These are phyloP conservation scores for Yarrowia sp. DNA, from an alignment of 805 yeast species.

Conservation along the genomic window DNA sequence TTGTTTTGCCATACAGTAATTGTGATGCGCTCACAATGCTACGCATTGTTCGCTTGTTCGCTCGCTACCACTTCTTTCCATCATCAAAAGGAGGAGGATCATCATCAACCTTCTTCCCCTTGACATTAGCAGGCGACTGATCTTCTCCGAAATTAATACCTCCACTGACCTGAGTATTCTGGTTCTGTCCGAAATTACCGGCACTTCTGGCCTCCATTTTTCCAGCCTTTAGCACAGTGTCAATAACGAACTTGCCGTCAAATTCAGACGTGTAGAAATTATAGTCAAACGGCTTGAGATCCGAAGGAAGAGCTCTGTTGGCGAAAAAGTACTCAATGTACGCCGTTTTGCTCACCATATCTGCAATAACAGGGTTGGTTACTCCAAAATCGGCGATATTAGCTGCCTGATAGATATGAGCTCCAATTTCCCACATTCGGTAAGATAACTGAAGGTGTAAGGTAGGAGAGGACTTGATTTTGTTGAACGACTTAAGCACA, in stretches of 20 bases:
- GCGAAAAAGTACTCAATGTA: constrained; percentile 24
- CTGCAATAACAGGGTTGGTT: not conserved
- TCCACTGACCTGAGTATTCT: not conserved
- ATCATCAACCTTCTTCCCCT: not conserved
- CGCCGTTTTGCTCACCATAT: not conserved
- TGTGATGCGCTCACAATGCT: too few relatives aligned
- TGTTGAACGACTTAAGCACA: constrained; percentile 5
- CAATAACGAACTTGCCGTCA: not conserved
- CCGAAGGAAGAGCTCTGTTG: constrained; percentile 12
- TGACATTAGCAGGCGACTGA: not conserved
- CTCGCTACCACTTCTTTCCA: too few relatives aligned
- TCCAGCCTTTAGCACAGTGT: not conserved
- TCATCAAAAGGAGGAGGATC: constrained; percentile 14
- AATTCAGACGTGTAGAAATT: constrained; percentile 18
- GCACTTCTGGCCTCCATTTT: constrained; percentile 16
- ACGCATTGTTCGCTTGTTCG: too few relatives aligned
- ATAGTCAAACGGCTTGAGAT: constrained; percentile 11
- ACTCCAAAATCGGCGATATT: constrained; percentile 2
- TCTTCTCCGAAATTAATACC: constrained; percentile 15
- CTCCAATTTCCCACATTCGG: constrained; percentile 25
- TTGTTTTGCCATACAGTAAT: too few relatives aligned
- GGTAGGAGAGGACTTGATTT: constrained; percentile 11
- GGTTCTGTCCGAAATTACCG: constrained; percentile 9
- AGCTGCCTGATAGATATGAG: constrained; percentile 20
- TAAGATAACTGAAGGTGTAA: constrained; percentile 4